Base-by-base conservation (phyloP, 2,329 filamentous ascomycete genomes). In the Xylariaceae sp. region DNA sequence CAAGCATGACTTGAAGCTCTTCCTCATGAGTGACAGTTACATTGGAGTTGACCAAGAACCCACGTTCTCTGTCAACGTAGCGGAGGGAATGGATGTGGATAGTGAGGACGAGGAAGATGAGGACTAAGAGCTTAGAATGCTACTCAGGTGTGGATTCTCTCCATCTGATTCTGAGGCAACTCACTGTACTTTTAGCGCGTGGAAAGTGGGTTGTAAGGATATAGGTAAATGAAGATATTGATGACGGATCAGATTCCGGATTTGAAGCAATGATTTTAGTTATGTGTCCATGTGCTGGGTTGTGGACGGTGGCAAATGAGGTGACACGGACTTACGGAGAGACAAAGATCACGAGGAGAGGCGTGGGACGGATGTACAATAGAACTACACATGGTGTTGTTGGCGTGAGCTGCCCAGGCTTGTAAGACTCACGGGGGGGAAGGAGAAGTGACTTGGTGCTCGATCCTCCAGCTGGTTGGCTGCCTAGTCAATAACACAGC, bases 11-110 rank as follows among this genome's bases (percentile, higher is more conserved):
- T 73, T 99, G 66, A 97, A 93, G 70, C 76, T 97, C 58, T 96
- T 90, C 73, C 76, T 99, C 68, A 97, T 99, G 88, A 94, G 92
- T 69, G 94, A 99, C 74, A 93, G 89, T 70, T 99, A 99, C 70
- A 82, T 97, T 34, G 94, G 94, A 22, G 91, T 99, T 48, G 95
- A 99, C 74, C 94, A 99, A 74, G 95, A 96, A 66, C 90, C 92
- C 49, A 84, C 84, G 5, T 97, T 99, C 70, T 86, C 83, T 51
- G 85, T 99, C 42, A 86, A 82, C 48, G 94, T 89, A 28, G 89
- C 87, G 1, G 94, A 99, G 71, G 90, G 90, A 5, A 95, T 94
- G 89, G 94, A 97, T 51, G 90, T 97, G 66, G 92, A 96, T 69
- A 87, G 89, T 43, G 89, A 92, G 1, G 90, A 94, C 42, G 90